Evolutionary conservation across 305 asterid species (phyloP).

Genomic region (Fraxinus baroniana): DNA sequence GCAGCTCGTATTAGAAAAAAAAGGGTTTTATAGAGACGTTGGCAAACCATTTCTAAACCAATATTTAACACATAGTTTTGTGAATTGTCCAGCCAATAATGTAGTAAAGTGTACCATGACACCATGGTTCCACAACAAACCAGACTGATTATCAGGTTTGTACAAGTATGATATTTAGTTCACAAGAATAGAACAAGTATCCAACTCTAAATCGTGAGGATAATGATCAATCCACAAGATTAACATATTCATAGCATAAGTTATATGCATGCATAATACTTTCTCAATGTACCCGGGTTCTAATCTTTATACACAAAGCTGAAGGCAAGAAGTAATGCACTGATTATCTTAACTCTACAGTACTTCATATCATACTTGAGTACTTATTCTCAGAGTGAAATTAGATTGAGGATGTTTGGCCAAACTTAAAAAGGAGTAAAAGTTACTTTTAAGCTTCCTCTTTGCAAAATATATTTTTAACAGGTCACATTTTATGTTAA

Average conservation of each 20-base stretch:
- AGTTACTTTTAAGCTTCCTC: not conserved
- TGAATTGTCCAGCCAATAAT: not conserved
- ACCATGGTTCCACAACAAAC: not conserved
- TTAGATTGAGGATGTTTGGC: not conserved
- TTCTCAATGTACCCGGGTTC: not conserved
- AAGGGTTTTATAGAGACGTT: not conserved
- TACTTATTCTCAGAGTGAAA: not conserved
- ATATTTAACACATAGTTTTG: not conserved
- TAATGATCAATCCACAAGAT: not conserved
- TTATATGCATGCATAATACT: not conserved
- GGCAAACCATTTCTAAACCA: not conserved
- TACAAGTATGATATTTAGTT: not conserved
- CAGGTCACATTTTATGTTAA: not conserved
- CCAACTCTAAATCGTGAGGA: not conserved
- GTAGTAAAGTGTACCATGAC: not conserved
- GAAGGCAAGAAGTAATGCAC: not conserved
- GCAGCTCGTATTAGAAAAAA: not conserved
- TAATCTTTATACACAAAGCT: not conserved
- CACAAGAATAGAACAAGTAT: not conserved
- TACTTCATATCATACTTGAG: not conserved
- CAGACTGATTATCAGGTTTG: not conserved
- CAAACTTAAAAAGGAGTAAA: not conserved
- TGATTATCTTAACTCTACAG: not conserved
- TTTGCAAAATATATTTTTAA: not conserved
- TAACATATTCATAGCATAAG: not conserved